phyloP scores from a whole-genome alignment of 345 rosid genomes.

The Rhizophora apiculata region DNA sequence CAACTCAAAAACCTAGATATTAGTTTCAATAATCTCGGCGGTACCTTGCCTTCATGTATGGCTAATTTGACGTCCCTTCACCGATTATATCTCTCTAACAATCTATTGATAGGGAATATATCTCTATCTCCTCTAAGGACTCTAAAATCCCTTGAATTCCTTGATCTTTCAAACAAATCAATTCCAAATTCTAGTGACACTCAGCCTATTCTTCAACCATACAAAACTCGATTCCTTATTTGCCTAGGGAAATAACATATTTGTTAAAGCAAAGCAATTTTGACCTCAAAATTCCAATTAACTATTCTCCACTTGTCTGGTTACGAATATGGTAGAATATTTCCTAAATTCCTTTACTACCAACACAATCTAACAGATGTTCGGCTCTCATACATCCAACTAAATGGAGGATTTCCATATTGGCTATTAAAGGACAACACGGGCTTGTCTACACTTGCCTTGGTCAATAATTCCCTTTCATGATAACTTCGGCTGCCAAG shows the following conservation, averaged over 20 bases:
- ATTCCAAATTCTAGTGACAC: neutral
- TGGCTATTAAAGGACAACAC: conserved; percentile 3
- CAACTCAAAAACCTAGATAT: too few species aligned
- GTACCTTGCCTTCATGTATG: neutral
- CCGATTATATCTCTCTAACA: too few species aligned
- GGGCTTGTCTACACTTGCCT: neutral
- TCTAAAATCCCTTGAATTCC: neutral
- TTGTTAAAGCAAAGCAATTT: neutral
- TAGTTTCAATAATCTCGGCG: neutral
- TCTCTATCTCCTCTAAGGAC: neutral
- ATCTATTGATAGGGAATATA: neutral
- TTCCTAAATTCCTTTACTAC: conserved; percentile 1
- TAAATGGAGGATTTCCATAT: neutral
- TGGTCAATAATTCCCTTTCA: neutral
- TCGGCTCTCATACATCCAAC: neutral
- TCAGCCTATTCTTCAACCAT: neutral
- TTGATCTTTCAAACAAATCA: neutral
- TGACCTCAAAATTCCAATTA: conserved; percentile 5
- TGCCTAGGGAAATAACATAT: neutral
- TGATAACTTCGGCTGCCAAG: neutral
- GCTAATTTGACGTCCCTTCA: neutral
- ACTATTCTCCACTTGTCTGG: neutral
- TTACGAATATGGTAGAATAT: neutral
- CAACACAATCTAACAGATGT: neutral
- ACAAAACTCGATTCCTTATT: neutral